Evolutionary conservation across 345 rosid species (phyloP), one percentile per base, ranked within the genome.

Genomic region (Draba incana): DNA sequence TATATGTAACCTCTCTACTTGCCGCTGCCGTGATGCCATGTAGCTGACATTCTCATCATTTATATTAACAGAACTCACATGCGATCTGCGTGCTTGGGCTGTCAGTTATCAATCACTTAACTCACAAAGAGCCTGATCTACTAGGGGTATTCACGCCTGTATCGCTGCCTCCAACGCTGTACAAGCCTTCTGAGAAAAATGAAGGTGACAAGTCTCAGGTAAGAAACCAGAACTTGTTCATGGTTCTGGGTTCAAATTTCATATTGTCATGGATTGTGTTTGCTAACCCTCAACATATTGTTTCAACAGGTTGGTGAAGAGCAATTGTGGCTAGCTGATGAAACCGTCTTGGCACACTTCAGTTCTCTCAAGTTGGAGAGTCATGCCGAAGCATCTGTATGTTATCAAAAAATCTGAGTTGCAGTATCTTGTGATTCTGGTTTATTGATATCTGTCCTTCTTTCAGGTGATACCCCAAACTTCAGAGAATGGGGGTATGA

Each of bases 71-170:
- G 99, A 94, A 84, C 69, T 89, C 96, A 16, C 85, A 86, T 75
- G 97, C 96, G 68, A 80, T 94, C 59, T 85, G 88, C 82, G 99
- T 87, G 72, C 89, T 94, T 68, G 99, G 98, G 72, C 75, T 93
- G 76, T 80, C 85, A 44, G 80, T 88, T 43, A 76, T 71, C 74
- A 86, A 84, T 80, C 82, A 70, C 75, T 76, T 91, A 51, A 73
- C 75, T 69, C 80, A 52, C 64, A 84, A 79, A 78, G 92, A 80
- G 47, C 75, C 68, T 16, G 82, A 75, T 64, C 45, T 80, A 8
- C 81, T 82, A 76, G 84, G 55, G 67, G 61, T 43, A 70, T 46
- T 53, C 49, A 71, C 72, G 28, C 45, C 81, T 51, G 79, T 81
- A 75, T 75, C 86, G 62, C 79, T 94, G 78, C 99, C 98, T 47